Conservation (phyloP, 768 basidiomycete species). For the Cubamyces sp. region DNA sequence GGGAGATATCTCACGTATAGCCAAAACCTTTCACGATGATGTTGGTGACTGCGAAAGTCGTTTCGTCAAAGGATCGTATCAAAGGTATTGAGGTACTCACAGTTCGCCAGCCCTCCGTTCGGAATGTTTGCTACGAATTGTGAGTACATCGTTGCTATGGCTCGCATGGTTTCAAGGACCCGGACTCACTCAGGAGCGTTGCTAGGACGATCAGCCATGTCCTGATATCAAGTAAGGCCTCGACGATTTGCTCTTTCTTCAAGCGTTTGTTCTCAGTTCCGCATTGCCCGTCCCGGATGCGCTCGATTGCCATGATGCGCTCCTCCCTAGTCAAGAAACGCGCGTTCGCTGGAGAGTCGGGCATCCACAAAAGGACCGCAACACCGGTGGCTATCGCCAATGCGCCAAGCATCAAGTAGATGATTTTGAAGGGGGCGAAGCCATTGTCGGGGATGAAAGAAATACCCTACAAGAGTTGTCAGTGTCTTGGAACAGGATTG, state of each 20-base stretch:
- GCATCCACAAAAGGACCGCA: conserved; percentile 61
- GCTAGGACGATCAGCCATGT: conserved; percentile 70
- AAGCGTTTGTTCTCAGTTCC: conserved; percentile 65
- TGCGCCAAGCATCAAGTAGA: conserved; percentile 63
- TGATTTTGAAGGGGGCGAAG: conserved; percentile 59
- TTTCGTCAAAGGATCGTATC: not conserved
- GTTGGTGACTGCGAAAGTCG: conserved; percentile 52
- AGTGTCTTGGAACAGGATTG: not conserved
- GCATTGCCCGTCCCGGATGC: conserved; percentile 67
- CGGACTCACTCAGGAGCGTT: conserved; percentile 59
- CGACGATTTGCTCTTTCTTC: conserved; percentile 61
- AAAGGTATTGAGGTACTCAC: conserved; percentile 38
- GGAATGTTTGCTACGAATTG: conserved; percentile 58
- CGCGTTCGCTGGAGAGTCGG: conserved; percentile 68
- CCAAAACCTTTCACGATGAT: conserved; percentile 65
- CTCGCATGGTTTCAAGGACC: not conserved
- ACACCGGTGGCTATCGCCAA: conserved; percentile 63
- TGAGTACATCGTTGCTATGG: not conserved
- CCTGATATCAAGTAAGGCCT: conserved; percentile 59
- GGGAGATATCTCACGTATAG: conserved; percentile 51
- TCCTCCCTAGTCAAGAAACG: conserved; percentile 60
- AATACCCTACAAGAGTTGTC: conserved; percentile 15
- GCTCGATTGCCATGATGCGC: conserved; percentile 63
- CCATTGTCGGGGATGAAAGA: conserved; percentile 34
- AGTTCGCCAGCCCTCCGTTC: conserved; percentile 70